Percentiles rank a stretch among this genome's conserved stretches.
Evolutionary conservation across 495 filamentous ascomycete species (phyloP).

Genomic region (Penicillium parvum): DNA sequence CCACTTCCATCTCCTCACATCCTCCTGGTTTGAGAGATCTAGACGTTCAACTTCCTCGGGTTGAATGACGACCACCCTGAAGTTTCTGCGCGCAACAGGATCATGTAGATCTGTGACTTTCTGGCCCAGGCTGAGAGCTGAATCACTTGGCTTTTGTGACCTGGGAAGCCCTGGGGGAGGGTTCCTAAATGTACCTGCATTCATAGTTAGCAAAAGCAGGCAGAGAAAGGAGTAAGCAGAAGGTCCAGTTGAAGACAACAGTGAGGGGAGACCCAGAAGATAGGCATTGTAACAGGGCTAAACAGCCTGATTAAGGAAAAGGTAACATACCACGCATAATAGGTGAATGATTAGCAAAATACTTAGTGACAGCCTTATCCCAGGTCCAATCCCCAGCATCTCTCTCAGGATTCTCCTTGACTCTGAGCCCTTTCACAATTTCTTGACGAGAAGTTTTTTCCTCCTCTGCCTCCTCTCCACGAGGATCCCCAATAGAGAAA

Average conservation of each 20-base stretch:
- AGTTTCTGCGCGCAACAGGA: slow-evolving; percentile 66
- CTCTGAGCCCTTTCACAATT: slow-evolving; percentile 30
- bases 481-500: slow-evolving; percentile 63
- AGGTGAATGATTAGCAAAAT: slow-evolving; percentile 84
- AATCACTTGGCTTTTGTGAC: slow-evolving; percentile 40
- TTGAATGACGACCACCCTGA: slow-evolving; percentile 77
- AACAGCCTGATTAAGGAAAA: background rate
- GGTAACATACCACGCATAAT: slow-evolving; percentile 57
- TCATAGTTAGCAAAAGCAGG: slow-evolving; percentile 3
- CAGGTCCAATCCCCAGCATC: slow-evolving; percentile 55
- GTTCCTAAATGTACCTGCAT: slow-evolving; percentile 61
- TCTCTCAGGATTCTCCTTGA: slow-evolving; percentile 25
- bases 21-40: slow-evolving; percentile 65
- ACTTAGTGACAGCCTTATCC: slow-evolving; percentile 69
- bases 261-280: background rate
- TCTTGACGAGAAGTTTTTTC: slow-evolving; percentile 40
- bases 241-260: background rate
- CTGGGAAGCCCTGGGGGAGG: slow-evolving; percentile 68
- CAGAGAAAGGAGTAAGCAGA: background rate
- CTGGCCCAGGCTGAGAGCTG: slow-evolving; percentile 57
- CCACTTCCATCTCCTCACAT: slow-evolving; percentile 63
- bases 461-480: slow-evolving; percentile 45
- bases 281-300: background rate
- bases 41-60: slow-evolving; percentile 76
- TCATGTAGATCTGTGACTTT: slow-evolving; percentile 66